phyloP scores from a whole-genome alignment of 1,284 basidiomycete genomes.

The Tilletia caries region DNA sequence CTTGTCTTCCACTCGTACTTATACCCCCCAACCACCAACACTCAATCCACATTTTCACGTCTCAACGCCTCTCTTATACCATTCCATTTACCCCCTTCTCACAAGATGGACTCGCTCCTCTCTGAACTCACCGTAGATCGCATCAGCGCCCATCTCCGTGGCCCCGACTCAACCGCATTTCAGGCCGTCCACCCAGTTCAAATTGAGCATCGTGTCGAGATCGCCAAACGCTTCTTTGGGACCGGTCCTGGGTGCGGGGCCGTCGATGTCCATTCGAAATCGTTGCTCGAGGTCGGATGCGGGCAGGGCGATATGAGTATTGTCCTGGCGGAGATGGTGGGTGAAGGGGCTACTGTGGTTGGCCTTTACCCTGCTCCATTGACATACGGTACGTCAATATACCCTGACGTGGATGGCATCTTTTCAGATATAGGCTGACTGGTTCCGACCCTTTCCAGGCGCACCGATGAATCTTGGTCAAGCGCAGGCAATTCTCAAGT shows the following conservation, averaged over 20 bases:
- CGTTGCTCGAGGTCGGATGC: slow-evolving; percentile 57
- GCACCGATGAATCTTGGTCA: slow-evolving; percentile 56
- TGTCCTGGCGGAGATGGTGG: slow-evolving; percentile 56
- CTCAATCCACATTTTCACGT: too few species aligned
- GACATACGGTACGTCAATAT: slow-evolving; percentile 54
- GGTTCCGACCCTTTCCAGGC: slow-evolving; percentile 39
- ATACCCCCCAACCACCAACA: too few species aligned
- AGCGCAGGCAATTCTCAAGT: slow-evolving; percentile 55
- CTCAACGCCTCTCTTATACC: too few species aligned
- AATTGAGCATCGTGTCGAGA: slow-evolving; percentile 55
- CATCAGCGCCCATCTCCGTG: background rate
- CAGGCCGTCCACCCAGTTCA: slow-evolving; percentile 27
- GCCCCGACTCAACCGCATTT: background rate
- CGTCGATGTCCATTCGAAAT: slow-evolving; percentile 32
- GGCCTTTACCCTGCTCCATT: slow-evolving; percentile 57
- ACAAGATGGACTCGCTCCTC: background rate
- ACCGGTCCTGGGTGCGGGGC: background rate
- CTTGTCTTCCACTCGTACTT: too few species aligned
- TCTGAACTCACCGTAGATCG: background rate
- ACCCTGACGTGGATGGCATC: too few species aligned
- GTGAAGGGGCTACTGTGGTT: slow-evolving; percentile 55
- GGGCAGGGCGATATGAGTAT: slow-evolving; percentile 58
- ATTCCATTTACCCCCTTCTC: too few species aligned
- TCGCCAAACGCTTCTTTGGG: slow-evolving; percentile 54
- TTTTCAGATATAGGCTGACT: background rate